These are phyloP conservation scores for Amanita pseudoporphyria DNA, from an alignment of 768 basidiomycete species.

Conservation along the genomic window DNA sequence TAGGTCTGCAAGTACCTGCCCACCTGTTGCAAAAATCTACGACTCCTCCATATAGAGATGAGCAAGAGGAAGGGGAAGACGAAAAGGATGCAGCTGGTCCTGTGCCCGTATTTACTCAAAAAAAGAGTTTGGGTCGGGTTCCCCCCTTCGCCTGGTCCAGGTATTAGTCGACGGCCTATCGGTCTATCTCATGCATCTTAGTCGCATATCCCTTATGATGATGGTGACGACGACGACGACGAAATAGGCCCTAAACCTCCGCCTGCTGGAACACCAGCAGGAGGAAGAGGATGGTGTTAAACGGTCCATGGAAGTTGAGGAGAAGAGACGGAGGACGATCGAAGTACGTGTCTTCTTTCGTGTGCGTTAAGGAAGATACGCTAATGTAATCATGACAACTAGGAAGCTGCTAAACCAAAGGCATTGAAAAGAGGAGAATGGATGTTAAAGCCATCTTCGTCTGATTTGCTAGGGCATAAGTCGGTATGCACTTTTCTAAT, in stretches of 20 bases:
- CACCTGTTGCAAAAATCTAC: constrained; percentile 20
- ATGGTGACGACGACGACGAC: constrained; percentile 56
- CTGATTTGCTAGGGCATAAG: constrained; percentile 72
- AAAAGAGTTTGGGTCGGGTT: constrained; percentile 11
- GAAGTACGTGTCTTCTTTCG: constrained; percentile 35
- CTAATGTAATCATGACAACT: not conserved
- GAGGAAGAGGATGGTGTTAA: constrained; percentile 55
- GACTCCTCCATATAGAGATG: constrained; percentile 16
- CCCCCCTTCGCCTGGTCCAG: constrained; percentile 15
- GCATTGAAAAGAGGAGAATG: constrained; percentile 82
- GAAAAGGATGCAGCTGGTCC: constrained; percentile 19
- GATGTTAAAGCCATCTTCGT: constrained; percentile 92
- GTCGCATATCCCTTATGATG: constrained; percentile 14
- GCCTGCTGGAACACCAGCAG: constrained; percentile 33
- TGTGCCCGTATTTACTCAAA: constrained; percentile 9
- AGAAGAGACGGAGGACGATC: constrained; percentile 57
- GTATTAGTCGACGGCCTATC: constrained; percentile 26
- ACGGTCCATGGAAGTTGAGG: constrained; percentile 82
- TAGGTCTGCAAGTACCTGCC: constrained; percentile 49
- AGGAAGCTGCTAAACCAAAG: constrained; percentile 77
- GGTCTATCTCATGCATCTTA: constrained; percentile 36
- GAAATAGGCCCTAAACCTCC: constrained; percentile 82
- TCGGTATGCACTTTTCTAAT: too few relatives aligned
- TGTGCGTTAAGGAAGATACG: not conserved
- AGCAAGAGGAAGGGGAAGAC: too few relatives aligned